These are phyloP conservation scores for Alternaria incomplexa DNA, from an alignment of 2,329 filamentous ascomycete species.

Conservation along the genomic window DNA sequence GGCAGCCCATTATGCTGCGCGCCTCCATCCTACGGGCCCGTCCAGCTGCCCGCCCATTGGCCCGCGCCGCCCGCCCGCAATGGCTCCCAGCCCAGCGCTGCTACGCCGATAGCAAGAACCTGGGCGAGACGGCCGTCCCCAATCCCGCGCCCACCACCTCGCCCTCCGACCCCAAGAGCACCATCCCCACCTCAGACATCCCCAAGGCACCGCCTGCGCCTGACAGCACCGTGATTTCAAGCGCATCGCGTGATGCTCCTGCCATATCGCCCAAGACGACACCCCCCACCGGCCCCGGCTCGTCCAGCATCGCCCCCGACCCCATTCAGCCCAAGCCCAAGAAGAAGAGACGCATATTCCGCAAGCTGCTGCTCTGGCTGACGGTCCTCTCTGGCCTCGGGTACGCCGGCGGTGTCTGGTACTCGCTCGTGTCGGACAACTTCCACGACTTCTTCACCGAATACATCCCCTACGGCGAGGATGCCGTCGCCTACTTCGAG, in stretches of 20 bases:
- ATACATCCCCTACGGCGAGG: conserved; percentile 92
- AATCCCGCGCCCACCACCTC: conserved; percentile 37
- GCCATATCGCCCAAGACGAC: conserved; percentile 41
- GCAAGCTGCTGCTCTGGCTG: conserved; percentile 73
- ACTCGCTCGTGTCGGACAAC: conserved; percentile 91
- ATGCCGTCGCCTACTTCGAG: conserved; percentile 92
- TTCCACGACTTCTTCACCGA: conserved; percentile 99
- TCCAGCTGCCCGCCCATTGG: conserved; percentile 50
- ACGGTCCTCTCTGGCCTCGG: conserved; percentile 76
- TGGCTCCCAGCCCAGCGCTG: conserved; percentile 53
- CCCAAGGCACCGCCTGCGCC: conserved; percentile 56
- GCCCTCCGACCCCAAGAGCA: conserved; percentile 40
- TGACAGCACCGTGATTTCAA: conserved; percentile 39
- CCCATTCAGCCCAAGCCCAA: conserved; percentile 57
- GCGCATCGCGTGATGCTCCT: conserved; percentile 44
- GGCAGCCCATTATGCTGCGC: conserved; percentile 62
- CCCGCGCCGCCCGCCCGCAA: conserved; percentile 44
- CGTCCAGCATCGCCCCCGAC: conserved; percentile 50
- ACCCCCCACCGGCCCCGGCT: conserved; percentile 51
- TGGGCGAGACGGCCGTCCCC: conserved; percentile 47
- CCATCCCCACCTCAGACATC: conserved; percentile 57
- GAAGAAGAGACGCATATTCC: conserved; percentile 75
- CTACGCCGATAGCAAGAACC: conserved; percentile 55
- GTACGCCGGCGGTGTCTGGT: conserved; percentile 89
- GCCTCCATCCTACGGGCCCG: conserved; percentile 58